A percentile compares a stretch with the other conserved stretches of the same genome.
Conservation (phyloP, 2,329 filamentous ascomycete species). For the Huntiella bhutanensis region DNA sequence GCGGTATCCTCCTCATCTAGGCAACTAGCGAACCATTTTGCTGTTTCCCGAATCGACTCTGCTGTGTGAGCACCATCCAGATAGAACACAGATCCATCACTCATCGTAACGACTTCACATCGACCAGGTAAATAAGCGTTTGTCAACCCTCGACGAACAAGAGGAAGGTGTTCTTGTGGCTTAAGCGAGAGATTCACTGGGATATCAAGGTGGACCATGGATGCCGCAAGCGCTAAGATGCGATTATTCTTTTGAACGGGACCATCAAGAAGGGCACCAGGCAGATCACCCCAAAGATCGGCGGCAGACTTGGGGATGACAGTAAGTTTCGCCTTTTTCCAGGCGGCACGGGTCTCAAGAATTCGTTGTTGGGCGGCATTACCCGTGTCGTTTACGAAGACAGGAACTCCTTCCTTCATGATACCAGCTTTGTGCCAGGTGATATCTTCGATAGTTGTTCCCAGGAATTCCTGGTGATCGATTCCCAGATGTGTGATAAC, state of each 20-base stretch:
- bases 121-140: conserved; percentile 53
- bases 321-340: conserved; percentile 30
- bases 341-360: conserved; percentile 36
- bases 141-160: conserved; percentile 47
- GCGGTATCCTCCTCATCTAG: conserved; percentile 18
- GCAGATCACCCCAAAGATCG: conserved; percentile 24
- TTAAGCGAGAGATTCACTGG: conserved; percentile 2
- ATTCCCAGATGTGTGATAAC: conserved; percentile 69
- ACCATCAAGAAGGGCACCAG: conserved; percentile 24
- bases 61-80: conserved; percentile 78
- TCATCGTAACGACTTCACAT: conserved; percentile 44
- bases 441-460: conserved; percentile 60
- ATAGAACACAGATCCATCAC: conserved; percentile 46
- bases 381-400: conserved; percentile 18
- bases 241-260: conserved; percentile 41
- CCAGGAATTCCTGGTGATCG: conserved; percentile 68
- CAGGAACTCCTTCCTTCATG: conserved; percentile 42
- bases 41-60: conserved; percentile 62
- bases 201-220: conserved; percentile 34
- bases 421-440: conserved; percentile 86
- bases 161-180: conserved; percentile 11
- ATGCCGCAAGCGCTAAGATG: conserved; percentile 35
- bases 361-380: conserved; percentile 25
- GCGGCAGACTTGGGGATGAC: conserved; percentile 24
- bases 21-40: conserved; percentile 51